Base-by-base conservation (phyloP, 805 yeast species). In the Crinitomyces ghanaensis region DNA sequence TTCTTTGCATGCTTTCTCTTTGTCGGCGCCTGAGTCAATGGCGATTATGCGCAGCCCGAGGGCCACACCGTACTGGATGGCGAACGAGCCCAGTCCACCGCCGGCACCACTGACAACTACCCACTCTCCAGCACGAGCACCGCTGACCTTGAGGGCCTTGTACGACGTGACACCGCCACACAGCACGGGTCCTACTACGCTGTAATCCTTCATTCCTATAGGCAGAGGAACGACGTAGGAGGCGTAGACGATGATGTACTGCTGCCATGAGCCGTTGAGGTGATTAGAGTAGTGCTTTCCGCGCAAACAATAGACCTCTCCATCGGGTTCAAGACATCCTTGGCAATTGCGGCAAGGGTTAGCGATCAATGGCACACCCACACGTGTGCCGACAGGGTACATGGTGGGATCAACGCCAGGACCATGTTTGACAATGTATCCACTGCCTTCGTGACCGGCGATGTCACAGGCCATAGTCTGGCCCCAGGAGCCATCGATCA, bases 201-300 rank as follows among this genome's bases (percentile, higher is more conserved):
- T 9, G 13, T 28, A 13, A 17, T 41, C 44, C 6, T 38, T 36
- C 20, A 62, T 45, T 30, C 61, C 61, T 31, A 47, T 43, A 6
- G 70, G 68, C 30, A 65, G 54, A 30, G 51, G 48, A 15, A 66
- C 63, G 8, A 66, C 65, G 31, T 61, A 66, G 27, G 54, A 50
- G 6, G 65, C 62, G 40, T 62, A 63, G n/a, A 65, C 66, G 21
- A 65, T 59, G 20, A 66, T 64, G 43, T 62, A 65, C 44, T 66
- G 64, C 45, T 63, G 67, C 59, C 62, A 65, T 9, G 66, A 57
- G 21, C 71, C 71, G 39, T 66, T 80, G 53, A 75, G 80, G 34
- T 82, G 74, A 67, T 72, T 75, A 55, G 86, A 86, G 23, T 83
- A 63, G 50, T 77, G 65, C 49, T 73, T 81, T 31, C 83, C 82